Percentiles rank a stretch among this genome's conserved stretches.
Conservation (phyloP, 2,329 filamentous ascomycete species). For the Aspergillus cejpii region DNA sequence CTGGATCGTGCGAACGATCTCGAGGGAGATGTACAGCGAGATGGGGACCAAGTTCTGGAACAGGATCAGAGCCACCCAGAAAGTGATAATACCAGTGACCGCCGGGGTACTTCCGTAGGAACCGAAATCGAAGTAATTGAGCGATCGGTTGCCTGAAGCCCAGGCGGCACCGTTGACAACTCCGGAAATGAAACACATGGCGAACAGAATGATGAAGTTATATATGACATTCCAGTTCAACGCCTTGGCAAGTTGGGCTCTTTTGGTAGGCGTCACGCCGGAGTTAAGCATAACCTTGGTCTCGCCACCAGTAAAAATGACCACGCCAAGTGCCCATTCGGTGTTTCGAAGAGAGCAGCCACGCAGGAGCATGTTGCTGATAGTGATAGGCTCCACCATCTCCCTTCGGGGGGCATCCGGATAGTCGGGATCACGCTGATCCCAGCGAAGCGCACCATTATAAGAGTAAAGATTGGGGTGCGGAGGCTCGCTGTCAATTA, state of each 20-base stretch:
- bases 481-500: conserved; percentile 81
- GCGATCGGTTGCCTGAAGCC: conserved; percentile 65
- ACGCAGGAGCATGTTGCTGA: conserved; percentile 90
- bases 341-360: conserved; percentile 93
- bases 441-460: conserved; percentile 82
- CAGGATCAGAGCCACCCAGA: conserved; percentile 88
- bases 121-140: conserved; percentile 76
- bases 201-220: conserved; percentile 84
- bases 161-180: conserved; percentile 81
- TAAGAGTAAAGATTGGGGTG: conserved; percentile 95
- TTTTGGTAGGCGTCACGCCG: conserved; percentile 89
- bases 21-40: conserved; percentile 92
- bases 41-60: conserved; percentile 99
- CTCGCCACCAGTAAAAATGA: conserved; percentile 89
- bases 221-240: conserved; percentile 96
- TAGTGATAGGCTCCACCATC: conserved; percentile 87
- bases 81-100: conserved; percentile 88
- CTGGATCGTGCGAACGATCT: conserved; percentile 88
- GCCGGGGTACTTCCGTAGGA: conserved; percentile 68
- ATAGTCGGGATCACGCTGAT: conserved; percentile 61
- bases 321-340: conserved; percentile 88
- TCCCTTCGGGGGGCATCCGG: conserved; percentile 58
- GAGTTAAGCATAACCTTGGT: conserved; percentile 99
- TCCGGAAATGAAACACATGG: conserved; percentile 81
- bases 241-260: conserved; percentile 81